Base-by-base conservation (phyloP, 2,329 filamentous ascomycete species). In the Alternaria arborescens region DNA sequence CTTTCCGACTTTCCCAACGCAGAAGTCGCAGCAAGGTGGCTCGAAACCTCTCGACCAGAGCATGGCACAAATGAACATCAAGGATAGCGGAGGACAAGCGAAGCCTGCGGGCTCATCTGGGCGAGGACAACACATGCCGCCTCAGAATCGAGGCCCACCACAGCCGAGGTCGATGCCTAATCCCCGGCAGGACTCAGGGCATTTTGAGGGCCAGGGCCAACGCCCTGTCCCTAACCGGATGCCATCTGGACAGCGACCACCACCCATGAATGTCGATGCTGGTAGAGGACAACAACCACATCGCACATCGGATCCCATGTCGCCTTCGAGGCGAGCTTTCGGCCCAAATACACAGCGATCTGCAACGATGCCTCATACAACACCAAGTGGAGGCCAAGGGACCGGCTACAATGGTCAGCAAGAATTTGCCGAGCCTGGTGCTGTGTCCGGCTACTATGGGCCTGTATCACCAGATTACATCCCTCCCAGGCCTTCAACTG, bases 1-100 rank as follows among this genome's bases (percentile, higher is more conserved):
- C 0, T 85, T 85, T 55, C 82, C 82, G 7, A 74, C 76, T 0
- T 84, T 84, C 63, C 80, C 80, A 14, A 69, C 71, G 68, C 75
- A 69, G 58, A 74, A 60, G 47, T 61, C 47, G 16, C 61, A 61
- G 34, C 68, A 61, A 48, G 28, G 58, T 3, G 55, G 62, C 14
- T 40, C 58, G 22, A 62, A 61, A 30, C 70, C 68, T 22, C 66
- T 78, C 55, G 73, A 77, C 18, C 72, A 77, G 46, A 70, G 70
- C 26, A 78, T 79, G 76, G 68, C 77, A 41, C 64, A 71, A 28
- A 74, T 78, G 73, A 77, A 67, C 30, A 67, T 79, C 50, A 70
- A 62, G 14, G 70, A 73, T 16, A 56, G 62, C 24, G 58, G 61
- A 14, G 58, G 47, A 8, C 71, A 72, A 36, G 54, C 41, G 8